Base-by-base conservation (phyloP, 495 filamentous ascomycete genomes). In the Annulohypoxylon moriforme region DNA sequence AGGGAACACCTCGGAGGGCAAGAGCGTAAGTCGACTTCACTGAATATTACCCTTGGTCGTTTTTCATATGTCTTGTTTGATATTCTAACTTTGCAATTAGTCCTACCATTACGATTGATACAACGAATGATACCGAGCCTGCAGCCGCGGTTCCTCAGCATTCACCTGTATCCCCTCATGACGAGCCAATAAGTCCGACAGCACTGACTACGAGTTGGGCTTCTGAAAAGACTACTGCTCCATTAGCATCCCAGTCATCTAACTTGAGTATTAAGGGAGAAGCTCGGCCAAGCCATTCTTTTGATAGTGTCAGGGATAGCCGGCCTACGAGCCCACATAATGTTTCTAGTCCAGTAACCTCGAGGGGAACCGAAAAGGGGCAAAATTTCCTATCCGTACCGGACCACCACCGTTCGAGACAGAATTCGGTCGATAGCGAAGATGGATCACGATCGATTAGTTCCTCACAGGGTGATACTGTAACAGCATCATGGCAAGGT, bases 291-390 rank as follows among this genome's bases (percentile, higher is more conserved):
- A 80, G 86, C 0, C 83, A 82, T 58, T 93, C 92, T 3, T 93
- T 93, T 49, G 93, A 97, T 65, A 88, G 86, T 63, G 25, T 34
- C 69, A 87, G 83, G 74, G 91, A 94, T 63, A 92, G 90, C 75
- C 84, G 93, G 60, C 94, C 94, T n/a, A 93, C 91, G 0, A 97
- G 94, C 46, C 92, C 94, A 0, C 94, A 97, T 79, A 96, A 97
- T 81, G 80, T 97, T 57, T 94, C 93, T 5, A 94, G 91, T 13
- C 92, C 91, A 14, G 82, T 86, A 13, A 73, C 77, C 1, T 79
- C 83, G 8, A 81, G 82, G 24, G 84, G 78, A 1, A 81, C 79
- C 46, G 82, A 82, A 38, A 82, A 81, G 20, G 77, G 77, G 55
- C 78, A 77, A 33, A 79, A 78, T 31, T 87, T 85, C 65, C 77